A percentile compares a stretch with the other conserved stretches of the same genome.
Conservation (phyloP, 257 asterid genomes). For the Prunella vulgaris region DNA sequence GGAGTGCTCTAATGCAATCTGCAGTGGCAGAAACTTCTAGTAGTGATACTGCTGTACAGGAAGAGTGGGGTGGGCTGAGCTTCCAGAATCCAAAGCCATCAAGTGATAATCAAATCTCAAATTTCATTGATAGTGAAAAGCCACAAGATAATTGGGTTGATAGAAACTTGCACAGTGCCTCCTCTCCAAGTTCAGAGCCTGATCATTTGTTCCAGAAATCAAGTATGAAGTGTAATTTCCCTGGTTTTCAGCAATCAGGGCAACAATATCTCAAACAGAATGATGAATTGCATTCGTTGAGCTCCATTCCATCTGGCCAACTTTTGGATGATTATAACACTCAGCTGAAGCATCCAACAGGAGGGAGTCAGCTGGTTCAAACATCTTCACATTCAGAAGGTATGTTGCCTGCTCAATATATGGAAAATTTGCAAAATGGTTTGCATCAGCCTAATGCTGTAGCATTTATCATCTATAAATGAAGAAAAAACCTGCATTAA, state of each 20-base stretch:
- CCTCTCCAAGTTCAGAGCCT: slow-evolving; percentile 52
- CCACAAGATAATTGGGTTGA: slow-evolving; percentile 53
- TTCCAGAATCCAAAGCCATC: slow-evolving; percentile 65
- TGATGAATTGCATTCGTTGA: slow-evolving; percentile 42
- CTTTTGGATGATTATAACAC: slow-evolving; percentile 34
- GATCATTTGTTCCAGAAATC: slow-evolving; percentile 29
- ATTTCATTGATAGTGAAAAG: slow-evolving; percentile 33
- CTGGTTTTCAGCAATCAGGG: slow-evolving; percentile 36
- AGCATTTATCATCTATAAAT: slow-evolving; percentile 17
- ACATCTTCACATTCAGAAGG: slow-evolving; percentile 28
- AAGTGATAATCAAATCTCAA: slow-evolving; percentile 40
- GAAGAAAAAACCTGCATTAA: slow-evolving; percentile 13
- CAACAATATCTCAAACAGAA: slow-evolving; percentile 32
- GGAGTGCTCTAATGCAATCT: slow-evolving; percentile 96
- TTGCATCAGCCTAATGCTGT: slow-evolving; percentile 18
- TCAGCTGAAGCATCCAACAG: slow-evolving; percentile 36
- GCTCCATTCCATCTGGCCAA: slow-evolving; percentile 33
- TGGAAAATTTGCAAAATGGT: slow-evolving; percentile 25
- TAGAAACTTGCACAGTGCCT: slow-evolving; percentile 40
- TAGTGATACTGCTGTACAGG: slow-evolving; percentile 66
- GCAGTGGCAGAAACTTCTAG: slow-evolving; percentile 81
- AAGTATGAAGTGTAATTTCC: slow-evolving; percentile 31
- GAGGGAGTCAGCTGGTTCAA: slow-evolving; percentile 37
- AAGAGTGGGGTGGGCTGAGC: slow-evolving; percentile 83
- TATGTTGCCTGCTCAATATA: slow-evolving; percentile 29